phyloP scores from a whole-genome alignment of 805 yeast species.

The Lachancea mirantina region DNA sequence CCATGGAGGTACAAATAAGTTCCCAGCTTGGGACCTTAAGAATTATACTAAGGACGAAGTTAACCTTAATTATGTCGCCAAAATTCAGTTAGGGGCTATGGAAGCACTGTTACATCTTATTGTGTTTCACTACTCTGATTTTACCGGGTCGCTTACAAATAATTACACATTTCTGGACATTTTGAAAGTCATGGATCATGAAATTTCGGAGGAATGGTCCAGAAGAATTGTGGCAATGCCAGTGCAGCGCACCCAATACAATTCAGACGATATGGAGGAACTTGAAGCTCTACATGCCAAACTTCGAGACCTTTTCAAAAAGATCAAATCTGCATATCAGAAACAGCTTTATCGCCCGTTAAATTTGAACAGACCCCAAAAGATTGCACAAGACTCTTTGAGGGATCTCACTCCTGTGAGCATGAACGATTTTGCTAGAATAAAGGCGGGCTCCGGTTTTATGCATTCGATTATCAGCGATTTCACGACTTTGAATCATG shows the following conservation, averaged over 20 bases:
- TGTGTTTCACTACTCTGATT: slow-evolving; percentile 65
- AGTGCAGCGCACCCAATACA: slow-evolving; percentile 20
- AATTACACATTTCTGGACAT: slow-evolving; percentile 56
- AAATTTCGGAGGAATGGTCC: slow-evolving; percentile 48
- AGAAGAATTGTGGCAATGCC: slow-evolving; percentile 31
- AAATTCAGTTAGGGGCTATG: slow-evolving; percentile 73
- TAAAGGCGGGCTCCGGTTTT: slow-evolving; percentile 9
- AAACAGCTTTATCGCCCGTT: slow-evolving; percentile 63
- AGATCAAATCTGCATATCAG: slow-evolving; percentile 60
- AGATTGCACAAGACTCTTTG: slow-evolving; percentile 17
- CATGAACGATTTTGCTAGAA: slow-evolving; percentile 12
- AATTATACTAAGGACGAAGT: slow-evolving; percentile 39
- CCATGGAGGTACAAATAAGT: slow-evolving; percentile 32
- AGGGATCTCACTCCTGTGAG: slow-evolving; percentile 16
- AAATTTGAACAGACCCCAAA: slow-evolving; percentile 20
- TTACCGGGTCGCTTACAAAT: slow-evolving; percentile 58
- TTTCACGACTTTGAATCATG: slow-evolving; percentile 14
- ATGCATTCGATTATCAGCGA: slow-evolving; percentile 29
- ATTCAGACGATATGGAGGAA: slow-evolving; percentile 17
- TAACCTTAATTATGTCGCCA: slow-evolving; percentile 61
- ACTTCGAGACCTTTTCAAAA: slow-evolving; percentile 45
- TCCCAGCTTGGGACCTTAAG: slow-evolving; percentile 54
- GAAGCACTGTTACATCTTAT: slow-evolving; percentile 69
- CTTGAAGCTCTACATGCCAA: slow-evolving; percentile 24
- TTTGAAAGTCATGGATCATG: slow-evolving; percentile 60